Base-by-base conservation (phyloP, 306 rosid species). In the Quercus mongolica region DNA sequence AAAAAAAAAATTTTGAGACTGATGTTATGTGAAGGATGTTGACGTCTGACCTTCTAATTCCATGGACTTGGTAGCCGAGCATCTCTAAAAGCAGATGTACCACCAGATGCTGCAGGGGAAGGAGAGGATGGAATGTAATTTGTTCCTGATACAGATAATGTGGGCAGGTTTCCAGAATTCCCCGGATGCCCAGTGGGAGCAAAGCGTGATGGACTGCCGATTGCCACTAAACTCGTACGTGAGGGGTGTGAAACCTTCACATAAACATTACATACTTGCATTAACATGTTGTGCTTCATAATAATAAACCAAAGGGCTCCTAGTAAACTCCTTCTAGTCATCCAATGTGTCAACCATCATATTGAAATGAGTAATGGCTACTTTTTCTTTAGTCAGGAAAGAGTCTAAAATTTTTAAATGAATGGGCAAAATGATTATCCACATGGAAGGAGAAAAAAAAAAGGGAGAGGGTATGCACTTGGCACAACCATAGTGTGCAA, bases 11-110 rank as follows among this genome's bases (percentile, higher is more conserved):
- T 15, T 7, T 41, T 41, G 46, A 41, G 74, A 59, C 59, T 44
- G 76, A 70, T 55, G 69, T 25, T 30, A 75, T 15, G 31, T 51
- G 38, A 68, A 79, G 70, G 71, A 70, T 33, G 72, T 74, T 46
- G 62, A 71, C 30, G 38, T 73, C 46, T 69, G 14, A 3, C 15
- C 51, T 49, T 83, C 86, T 96, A 93, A 77, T 87, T 96, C 98
- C 98, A 96, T 20, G 99, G 97, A 83, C 98, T 93, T 19, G 96
- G 97, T 68, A 90, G 92, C 68, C 93, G 90, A 61, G 97, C 87
- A 64, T 96, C 98, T 86, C 91, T 86, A 73, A 90, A 92, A 78
- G 87, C 85, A 19, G 98, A 93, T 80, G 91, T 91, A 71, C 99
- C 97, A 19, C 94, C 98, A 6, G 97, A 91, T 44, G 96, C 96